Base-by-base conservation (phyloP, 148 eudicot species). In the Silene uniflora region DNA sequence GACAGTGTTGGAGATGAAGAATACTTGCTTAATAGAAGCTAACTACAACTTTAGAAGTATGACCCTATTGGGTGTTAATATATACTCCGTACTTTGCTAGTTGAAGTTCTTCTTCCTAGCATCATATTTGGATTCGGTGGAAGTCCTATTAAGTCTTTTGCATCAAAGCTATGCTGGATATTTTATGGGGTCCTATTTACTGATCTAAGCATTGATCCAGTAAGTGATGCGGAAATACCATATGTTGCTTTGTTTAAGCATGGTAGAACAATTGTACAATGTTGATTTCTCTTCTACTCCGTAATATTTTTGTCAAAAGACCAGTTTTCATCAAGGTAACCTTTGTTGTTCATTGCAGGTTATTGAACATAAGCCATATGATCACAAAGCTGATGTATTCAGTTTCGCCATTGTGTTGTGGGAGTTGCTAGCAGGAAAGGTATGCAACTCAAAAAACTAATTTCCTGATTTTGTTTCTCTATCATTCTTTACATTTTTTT, bases 311-410 rank as follows among this genome's bases (percentile, higher is more conserved):
- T 25, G n/a, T 71, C 49, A 12, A 71, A 18, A 55, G 32, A 19
- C 59, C 73, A 49, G 52, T 46, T 21, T 22, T 71, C 25, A 59
- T 61, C 70, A 62, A 75, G 54, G 32, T 70, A 18, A 60, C 76
- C 75, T 67, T 85, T 73, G 76, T 58, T 56, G 72, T 72, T 1
- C 42, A 63, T 73, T 82, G 86, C 78, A 95, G 98, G 93, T 95
- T 59, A 95, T 95, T 72, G 98, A 95, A 77, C 98, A 95, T 81
- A 95, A 90, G 74, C 93, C 97, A 44, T 95, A 95, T 76, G 97
- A 95, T 84, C 98, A 95, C 87, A 95, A 95, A 87, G 98, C 98
- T 67, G 98, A 95, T 83, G 89, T 95, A 73, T 95, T 92, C 69
- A 95, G 98, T 81, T 95, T 91, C n/a, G 98, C 88, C 62, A 79